Percentiles rank a stretch among this genome's conserved stretches.
Conservation (phyloP, 176 grass and related monocot species). For the Musa troglodytarum region DNA sequence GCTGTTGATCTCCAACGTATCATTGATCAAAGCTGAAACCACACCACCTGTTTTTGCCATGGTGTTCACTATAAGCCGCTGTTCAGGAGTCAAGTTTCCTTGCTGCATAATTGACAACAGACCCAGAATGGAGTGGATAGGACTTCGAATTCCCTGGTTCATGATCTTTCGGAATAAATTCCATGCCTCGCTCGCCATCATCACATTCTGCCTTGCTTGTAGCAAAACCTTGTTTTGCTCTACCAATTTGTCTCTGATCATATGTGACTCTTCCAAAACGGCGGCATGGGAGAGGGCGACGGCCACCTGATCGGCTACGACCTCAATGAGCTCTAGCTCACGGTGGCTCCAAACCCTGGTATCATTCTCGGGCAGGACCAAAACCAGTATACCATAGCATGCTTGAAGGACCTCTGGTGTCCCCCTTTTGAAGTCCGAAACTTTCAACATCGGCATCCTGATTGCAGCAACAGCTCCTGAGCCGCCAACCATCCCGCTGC, state of each 20-base stretch:
- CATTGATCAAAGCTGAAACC: conserved; percentile 16
- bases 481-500: neutral
- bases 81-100: conserved; percentile 8
- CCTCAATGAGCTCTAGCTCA: conserved; percentile 14
- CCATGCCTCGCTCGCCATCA: conserved; percentile 14
- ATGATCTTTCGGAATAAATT: conserved; percentile 9
- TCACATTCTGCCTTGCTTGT: conserved; percentile 3
- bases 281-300: conserved; percentile 19
- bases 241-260: conserved; percentile 21
- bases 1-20: conserved; percentile 2
- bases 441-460: conserved; percentile 18
- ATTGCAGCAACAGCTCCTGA: conserved; percentile 16
- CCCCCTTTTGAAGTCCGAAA: conserved; percentile 19
- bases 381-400: conserved; percentile 15
- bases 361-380: conserved; percentile 16
- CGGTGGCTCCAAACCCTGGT: conserved; percentile 3
- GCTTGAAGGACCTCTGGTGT: conserved; percentile 11
- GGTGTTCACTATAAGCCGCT: conserved; percentile 8
- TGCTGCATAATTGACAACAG: conserved; percentile 21
- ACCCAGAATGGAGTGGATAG: conserved; percentile 6
- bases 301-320: conserved; percentile 20
- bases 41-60: conserved; percentile 18
- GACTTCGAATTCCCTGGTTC: conserved; percentile 13
- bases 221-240: conserved; percentile 20
- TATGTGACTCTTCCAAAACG: conserved; percentile 17